Conservation (phyloP, 805 yeast species). For the Candida gorgasii region DNA sequence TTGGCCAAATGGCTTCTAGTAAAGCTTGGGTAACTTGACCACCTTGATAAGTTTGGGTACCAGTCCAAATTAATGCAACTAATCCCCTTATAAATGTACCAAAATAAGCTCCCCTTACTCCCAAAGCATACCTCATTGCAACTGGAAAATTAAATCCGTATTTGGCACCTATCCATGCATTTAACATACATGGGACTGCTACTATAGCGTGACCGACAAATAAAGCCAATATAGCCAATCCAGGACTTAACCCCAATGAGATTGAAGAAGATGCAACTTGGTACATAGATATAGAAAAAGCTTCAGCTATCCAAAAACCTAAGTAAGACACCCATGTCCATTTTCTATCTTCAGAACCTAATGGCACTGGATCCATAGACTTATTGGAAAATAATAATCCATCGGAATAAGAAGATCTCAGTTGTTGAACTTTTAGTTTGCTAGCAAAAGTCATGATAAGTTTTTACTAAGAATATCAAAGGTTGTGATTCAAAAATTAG, state of each 20-base stretch:
- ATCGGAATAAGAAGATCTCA: conserved; percentile 6
- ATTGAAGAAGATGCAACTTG: conserved; percentile 11
- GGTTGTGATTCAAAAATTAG: too few species aligned
- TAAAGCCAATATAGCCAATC: conserved; percentile 21
- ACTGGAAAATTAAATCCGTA: conserved; percentile 41
- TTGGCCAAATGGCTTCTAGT: conserved; percentile 17
- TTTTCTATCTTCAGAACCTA: conserved; percentile 2
- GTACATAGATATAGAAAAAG: conserved; percentile 13
- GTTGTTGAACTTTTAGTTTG: conserved; percentile 2
- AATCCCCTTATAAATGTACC: conserved; percentile 37
- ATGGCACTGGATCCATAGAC: conserved; percentile 8
- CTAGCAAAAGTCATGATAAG: not conserved
- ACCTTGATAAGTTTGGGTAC: conserved; percentile 34
- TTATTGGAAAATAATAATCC: conserved; percentile 4
- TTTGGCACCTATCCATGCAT: conserved; percentile 25
- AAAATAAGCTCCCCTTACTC: conserved; percentile 33
- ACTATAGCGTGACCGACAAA: conserved; percentile 25
- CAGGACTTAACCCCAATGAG: conserved; percentile 21
- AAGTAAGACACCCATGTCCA: conserved; percentile 8
- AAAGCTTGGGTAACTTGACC: conserved; percentile 35
- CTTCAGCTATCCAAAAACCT: conserved; percentile 15
- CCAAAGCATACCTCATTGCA: conserved; percentile 33
- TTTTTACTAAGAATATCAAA: not conserved
- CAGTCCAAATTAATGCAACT: conserved; percentile 40
- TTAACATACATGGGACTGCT: conserved; percentile 19